phyloP scores from a whole-genome alignment of 2,329 filamentous ascomycete species.

The Aspergillus fumigatus region DNA sequence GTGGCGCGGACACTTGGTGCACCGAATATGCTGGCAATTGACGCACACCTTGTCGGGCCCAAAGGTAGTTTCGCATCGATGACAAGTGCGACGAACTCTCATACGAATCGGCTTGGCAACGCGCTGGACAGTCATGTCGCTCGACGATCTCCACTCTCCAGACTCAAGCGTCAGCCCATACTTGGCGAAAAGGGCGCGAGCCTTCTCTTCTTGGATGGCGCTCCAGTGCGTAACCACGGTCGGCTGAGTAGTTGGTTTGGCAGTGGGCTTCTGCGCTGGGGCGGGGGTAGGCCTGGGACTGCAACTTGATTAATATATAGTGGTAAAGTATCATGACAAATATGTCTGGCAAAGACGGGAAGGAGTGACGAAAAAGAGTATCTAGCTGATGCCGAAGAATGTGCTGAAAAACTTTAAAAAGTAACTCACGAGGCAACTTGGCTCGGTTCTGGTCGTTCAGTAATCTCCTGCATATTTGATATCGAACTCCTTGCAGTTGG shows the following conservation, averaged over 20 bases:
- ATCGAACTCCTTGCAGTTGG: conserved; percentile 19
- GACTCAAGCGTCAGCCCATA: conserved; percentile 43
- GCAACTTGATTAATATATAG: neutral
- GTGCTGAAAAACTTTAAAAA: neutral
- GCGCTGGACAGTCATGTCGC: conserved; percentile 33
- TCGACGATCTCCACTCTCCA: conserved; percentile 38
- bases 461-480: neutral
- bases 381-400: neutral
- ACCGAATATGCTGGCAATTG: conserved; percentile 73
- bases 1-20: conserved; percentile 72
- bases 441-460: conserved; percentile 5
- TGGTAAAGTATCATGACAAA: neutral
- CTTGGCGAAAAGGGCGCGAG: conserved; percentile 43
- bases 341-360: neutral
- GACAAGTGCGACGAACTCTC: conserved; percentile 60
- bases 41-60: conserved; percentile 67
- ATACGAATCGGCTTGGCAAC: conserved; percentile 45
- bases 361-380: neutral
- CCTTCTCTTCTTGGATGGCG: conserved; percentile 39
- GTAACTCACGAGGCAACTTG: conserved; percentile 7
- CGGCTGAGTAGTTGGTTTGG: conserved; percentile 11
- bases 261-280: conserved; percentile 4
- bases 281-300: conserved; percentile 4
- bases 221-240: conserved; percentile 30
- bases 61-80: conserved; percentile 72